Percentiles rank a stretch among this genome's conserved stretches.
Conservation (phyloP, 1,284 basidiomycete genomes). For the Rhodotorula sp. region DNA sequence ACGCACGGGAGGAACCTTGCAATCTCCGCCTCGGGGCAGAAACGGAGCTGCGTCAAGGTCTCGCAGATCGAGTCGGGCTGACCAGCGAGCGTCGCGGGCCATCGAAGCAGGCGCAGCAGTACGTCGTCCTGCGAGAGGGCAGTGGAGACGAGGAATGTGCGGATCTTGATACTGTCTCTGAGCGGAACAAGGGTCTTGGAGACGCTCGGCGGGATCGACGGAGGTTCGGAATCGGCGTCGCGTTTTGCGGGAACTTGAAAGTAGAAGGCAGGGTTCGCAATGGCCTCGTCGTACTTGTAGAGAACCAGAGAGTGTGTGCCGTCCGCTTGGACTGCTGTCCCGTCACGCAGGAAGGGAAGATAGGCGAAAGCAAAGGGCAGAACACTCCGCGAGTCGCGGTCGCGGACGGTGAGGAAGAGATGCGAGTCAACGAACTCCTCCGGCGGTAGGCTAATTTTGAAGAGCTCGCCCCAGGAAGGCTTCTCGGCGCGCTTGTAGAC, state of each 20-base stretch:
- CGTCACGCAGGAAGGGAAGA: conserved; percentile 78
- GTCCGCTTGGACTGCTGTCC: conserved; percentile 74
- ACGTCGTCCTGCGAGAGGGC: conserved; percentile 88
- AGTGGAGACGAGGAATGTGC: conserved; percentile 89
- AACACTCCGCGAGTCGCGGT: conserved; percentile 52
- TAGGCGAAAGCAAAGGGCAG: conserved; percentile 89
- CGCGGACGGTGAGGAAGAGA: conserved; percentile 86
- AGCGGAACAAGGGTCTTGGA: conserved; percentile 65
- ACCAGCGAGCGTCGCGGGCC: conserved; percentile 62
- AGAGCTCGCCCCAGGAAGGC: conserved; percentile 81
- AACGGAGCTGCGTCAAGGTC: conserved; percentile 70
- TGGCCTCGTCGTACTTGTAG: conserved; percentile 59
- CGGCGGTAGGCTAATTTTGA: conserved; percentile 76
- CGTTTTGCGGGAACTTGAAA: conserved; percentile 58
- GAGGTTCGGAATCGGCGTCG: conserved; percentile 59
- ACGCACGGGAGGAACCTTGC: conserved; percentile 72
- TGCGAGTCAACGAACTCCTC: conserved; percentile 75
- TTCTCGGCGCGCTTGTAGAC: too few relatives aligned
- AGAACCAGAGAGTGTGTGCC: conserved; percentile 81
- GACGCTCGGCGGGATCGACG: conserved; percentile 62
- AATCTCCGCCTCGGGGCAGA: conserved; percentile 55
- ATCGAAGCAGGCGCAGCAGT: conserved; percentile 75
- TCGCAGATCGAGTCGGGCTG: conserved; percentile 68
- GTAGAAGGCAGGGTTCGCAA: conserved; percentile 53
- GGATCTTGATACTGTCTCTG: conserved; percentile 68